Evolutionary conservation across 1,139 yeast species (phyloP).

Genomic region (Blastobotrys apis): DNA sequence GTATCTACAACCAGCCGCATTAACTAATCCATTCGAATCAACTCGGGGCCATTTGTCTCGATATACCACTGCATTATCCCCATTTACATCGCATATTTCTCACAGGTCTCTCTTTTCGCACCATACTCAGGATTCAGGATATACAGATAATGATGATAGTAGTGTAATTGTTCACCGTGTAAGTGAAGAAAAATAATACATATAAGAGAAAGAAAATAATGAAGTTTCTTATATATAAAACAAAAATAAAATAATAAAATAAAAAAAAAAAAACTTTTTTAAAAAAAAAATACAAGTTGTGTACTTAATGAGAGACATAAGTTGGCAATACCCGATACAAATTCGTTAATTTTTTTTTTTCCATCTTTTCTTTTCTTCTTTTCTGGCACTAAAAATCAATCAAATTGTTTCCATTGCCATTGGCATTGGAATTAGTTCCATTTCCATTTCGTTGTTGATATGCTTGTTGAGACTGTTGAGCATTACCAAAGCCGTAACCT

Average conservation of each 20-base stretch:
- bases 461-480: slow-evolving; percentile 37
- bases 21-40: not conserved
- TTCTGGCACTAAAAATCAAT: slow-evolving; percentile 27
- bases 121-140: not conserved
- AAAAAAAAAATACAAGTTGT: too few relatives aligned
- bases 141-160: not conserved
- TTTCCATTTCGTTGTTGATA: slow-evolving; percentile 29
- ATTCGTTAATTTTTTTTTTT: too few relatives aligned
- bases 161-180: slow-evolving; percentile 2
- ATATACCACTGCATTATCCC: slow-evolving; percentile 3
- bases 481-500: slow-evolving; percentile 92
- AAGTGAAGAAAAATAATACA: not conserved
- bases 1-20: not conserved
- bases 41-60: not conserved
- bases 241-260: not conserved
- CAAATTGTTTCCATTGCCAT: slow-evolving; percentile 21
- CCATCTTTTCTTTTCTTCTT: too few relatives aligned
- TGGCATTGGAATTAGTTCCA: slow-evolving; percentile 17
- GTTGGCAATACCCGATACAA: too few relatives aligned
- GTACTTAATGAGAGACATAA: too few relatives aligned
- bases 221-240: not conserved
- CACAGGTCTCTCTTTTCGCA: not conserved
- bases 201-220: not conserved
- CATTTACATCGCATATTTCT: not conserved
- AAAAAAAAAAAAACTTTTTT: not conserved